A percentile compares a stretch with the other conserved stretches of the same genome.
Evolutionary conservation across 1,284 basidiomycete species (phyloP).

Genomic region (Nidula niveotomentosa): DNA sequence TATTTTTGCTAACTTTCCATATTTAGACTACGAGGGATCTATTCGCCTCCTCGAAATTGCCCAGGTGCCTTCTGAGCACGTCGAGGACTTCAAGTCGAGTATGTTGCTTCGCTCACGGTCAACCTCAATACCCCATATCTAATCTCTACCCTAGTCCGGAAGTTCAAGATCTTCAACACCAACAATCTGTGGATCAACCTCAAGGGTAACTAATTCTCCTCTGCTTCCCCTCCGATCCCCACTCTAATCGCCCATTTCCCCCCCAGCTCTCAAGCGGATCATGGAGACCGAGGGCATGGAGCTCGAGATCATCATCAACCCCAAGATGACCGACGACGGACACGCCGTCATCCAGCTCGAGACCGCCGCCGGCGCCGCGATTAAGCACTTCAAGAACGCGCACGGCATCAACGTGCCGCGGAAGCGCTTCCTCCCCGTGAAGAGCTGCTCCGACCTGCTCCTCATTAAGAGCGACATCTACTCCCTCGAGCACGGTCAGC

Average conservation of each 20-base stretch:
- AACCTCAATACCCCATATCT: conserved; percentile 6
- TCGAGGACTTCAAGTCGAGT: conserved; percentile 97
- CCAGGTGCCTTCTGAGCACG: conserved; percentile 96
- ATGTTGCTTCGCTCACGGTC: conserved; percentile 6
- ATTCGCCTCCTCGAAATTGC: conserved; percentile 97
- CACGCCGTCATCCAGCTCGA: conserved; percentile 95
- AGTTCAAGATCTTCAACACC: conserved; percentile 97
- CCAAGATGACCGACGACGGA: conserved; percentile 87
- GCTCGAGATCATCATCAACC: conserved; percentile 93
- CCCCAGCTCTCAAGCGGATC: conserved; percentile 85
- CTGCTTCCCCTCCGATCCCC: neutral
- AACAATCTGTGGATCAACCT: conserved; percentile 99
- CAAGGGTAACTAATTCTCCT: conserved; percentile 41
- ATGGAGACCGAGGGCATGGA: conserved; percentile 94
- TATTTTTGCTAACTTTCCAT: conserved; percentile 4
- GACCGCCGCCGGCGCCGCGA: conserved; percentile 96
- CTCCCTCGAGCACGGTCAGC: conserved; percentile 91
- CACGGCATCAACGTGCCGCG: conserved; percentile 99
- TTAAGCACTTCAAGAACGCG: conserved; percentile 95
- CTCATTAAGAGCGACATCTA: conserved; percentile 98
- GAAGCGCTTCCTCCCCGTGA: conserved; percentile 96
- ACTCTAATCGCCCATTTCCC: neutral
- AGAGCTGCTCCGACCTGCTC: conserved; percentile 88
- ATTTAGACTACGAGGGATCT: conserved; percentile 85
- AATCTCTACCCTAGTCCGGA: conserved; percentile 56